phyloP scores from a whole-genome alignment of 306 rosid genomes.

The Trichosanthes truncata region DNA sequence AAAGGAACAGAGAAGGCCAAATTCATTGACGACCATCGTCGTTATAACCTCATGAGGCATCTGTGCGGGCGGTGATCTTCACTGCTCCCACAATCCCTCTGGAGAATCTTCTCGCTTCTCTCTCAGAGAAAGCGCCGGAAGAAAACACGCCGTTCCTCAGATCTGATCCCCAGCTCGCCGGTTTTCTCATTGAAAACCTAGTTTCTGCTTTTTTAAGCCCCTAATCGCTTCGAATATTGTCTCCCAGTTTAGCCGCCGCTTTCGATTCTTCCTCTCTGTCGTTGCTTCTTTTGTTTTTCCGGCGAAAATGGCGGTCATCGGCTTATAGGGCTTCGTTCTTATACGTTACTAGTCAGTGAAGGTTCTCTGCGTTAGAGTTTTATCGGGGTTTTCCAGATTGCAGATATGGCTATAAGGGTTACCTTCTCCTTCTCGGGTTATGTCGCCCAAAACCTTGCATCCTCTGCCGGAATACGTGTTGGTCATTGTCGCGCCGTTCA shows the following conservation, averaged over 20 bases:
- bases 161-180: not conserved
- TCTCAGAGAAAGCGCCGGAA: not conserved
- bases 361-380: conserved; percentile 33
- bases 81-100: not conserved
- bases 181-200: not conserved
- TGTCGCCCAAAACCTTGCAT: conserved; percentile 63
- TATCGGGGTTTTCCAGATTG: conserved; percentile 18
- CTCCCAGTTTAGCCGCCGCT: not conserved
- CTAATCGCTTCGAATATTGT: conserved; percentile 14
- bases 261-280: conserved; percentile 27
- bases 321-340: conserved; percentile 33
- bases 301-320: conserved; percentile 21
- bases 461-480: conserved; percentile 53
- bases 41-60: not conserved
- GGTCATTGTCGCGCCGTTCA: conserved; percentile 43
- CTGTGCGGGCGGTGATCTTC: not conserved
- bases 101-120: not conserved
- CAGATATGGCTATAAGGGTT: conserved; percentile 64
- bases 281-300: conserved; percentile 19
- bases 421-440: conserved; percentile 71
- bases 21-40: not conserved
- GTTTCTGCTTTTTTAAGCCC: not conserved
- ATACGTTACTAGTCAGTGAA: conserved; percentile 9
- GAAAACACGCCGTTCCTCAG: not conserved
- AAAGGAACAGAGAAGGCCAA: not conserved